Evolutionary conservation across 148 eudicot species (phyloP).

Genomic region (Linanthus parryae): DNA sequence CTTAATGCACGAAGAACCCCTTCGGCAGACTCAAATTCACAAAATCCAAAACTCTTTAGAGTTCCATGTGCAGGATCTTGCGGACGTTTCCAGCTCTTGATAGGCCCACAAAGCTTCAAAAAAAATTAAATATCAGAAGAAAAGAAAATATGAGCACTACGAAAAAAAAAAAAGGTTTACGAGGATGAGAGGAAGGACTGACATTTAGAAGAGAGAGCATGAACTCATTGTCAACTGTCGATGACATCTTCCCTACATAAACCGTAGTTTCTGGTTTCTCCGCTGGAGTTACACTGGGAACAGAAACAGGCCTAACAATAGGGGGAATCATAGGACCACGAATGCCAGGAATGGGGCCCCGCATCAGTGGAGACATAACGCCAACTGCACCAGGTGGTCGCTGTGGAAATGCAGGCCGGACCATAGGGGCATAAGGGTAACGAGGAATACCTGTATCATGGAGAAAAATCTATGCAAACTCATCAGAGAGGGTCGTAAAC

Average conservation of each 20-base stretch:
- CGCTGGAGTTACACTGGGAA: constrained; percentile 42
- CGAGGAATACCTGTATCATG: constrained; percentile 64
- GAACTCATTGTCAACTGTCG: constrained; percentile 84
- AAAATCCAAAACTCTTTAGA: constrained; percentile 74
- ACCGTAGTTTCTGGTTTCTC: constrained; percentile 90
- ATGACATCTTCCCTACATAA: constrained; percentile 86
- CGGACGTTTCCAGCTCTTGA: constrained; percentile 93
- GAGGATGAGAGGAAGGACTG: constrained; percentile 13
- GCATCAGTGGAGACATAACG: constrained; percentile 41
- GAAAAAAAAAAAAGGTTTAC: background rate
- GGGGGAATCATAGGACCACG: constrained; percentile 63
- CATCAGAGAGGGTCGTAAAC: constrained; percentile 40
- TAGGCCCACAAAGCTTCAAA: constrained; percentile 87
- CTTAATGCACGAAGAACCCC: constrained; percentile 93
- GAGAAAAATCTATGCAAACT: constrained; percentile 56
- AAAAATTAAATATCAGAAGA: constrained; percentile 15
- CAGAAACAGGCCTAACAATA: constrained; percentile 48
- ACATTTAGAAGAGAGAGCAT: constrained; percentile 84
- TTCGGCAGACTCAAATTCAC: constrained; percentile 94
- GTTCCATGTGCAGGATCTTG: constrained; percentile 83
- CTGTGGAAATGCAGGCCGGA: constrained; percentile 55
- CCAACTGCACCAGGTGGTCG: constrained; percentile 56
- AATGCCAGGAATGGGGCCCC: constrained; percentile 59
- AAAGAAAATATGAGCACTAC: background rate
- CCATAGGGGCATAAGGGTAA: constrained; percentile 46